Evolutionary conservation across 23 red algal species (phyloP).

Genomic region (Gracilaria gracilis): DNA sequence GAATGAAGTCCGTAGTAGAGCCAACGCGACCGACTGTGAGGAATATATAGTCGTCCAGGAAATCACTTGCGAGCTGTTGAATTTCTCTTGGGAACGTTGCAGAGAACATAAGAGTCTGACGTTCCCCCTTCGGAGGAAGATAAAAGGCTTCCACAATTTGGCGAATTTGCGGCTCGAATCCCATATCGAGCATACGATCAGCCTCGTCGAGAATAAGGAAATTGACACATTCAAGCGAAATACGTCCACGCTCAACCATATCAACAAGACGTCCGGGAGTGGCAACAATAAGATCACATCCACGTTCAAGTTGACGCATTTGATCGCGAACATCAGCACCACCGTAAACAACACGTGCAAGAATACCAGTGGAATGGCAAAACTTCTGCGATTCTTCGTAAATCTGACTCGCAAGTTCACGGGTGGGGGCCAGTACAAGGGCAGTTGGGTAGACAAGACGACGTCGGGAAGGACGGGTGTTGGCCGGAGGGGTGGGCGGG

Average conservation of each 20-base stretch:
- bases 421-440: slow-evolving; percentile 93
- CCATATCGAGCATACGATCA: slow-evolving; percentile 99
- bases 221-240: slow-evolving; percentile 80
- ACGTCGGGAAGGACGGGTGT: slow-evolving; percentile 24
- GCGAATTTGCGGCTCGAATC: slow-evolving; percentile 99
- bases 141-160: slow-evolving; percentile 89
- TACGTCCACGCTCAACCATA: slow-evolving; percentile 93
- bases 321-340: slow-evolving; percentile 94
- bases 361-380: slow-evolving; percentile 86
- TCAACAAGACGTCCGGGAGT: slow-evolving; percentile 97
- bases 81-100: slow-evolving; percentile 99
- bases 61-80: slow-evolving; percentile 96
- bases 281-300: slow-evolving; percentile 95
- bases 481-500: slow-evolving; percentile 49
- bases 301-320: slow-evolving; percentile 82
- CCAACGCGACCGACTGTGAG: slow-evolving; percentile 97
- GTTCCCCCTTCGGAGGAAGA: slow-evolving; percentile 82
- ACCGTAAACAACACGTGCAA: slow-evolving; percentile 91
- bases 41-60: slow-evolving; percentile 99
- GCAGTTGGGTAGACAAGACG: slow-evolving; percentile 81
- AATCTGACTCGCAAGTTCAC: slow-evolving; percentile 96
- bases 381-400: slow-evolving; percentile 96
- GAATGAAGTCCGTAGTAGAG: slow-evolving; percentile 99
- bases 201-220: slow-evolving; percentile 99
- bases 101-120: slow-evolving; percentile 98